phyloP scores from a whole-genome alignment of 176 grass and related monocot genomes.

The Thinopyrum elongatum region DNA sequence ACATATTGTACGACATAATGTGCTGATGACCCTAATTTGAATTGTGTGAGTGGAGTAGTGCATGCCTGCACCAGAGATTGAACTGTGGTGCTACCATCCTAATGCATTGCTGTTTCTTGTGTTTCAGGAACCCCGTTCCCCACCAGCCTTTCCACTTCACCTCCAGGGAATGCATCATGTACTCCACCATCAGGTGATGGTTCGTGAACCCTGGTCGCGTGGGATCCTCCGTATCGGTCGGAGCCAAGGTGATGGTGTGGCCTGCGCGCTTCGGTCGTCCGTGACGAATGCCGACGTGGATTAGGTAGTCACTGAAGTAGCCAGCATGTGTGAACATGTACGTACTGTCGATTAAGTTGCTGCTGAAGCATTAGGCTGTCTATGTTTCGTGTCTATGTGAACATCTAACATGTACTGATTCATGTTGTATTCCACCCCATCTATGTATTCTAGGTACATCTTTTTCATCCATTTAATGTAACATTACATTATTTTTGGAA shows the following conservation, averaged over 20 bases:
- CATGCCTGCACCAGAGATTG: not conserved
- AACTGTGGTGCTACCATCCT: not conserved
- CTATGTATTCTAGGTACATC: no score
- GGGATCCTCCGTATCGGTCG: not conserved
- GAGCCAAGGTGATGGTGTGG: not conserved
- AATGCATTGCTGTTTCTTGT: not conserved
- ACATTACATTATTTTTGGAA: no score
- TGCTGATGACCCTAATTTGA: not conserved
- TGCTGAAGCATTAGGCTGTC: no score
- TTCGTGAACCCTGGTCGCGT: not conserved
- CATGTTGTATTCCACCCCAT: no score
- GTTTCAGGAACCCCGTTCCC: conserved; percentile 50
- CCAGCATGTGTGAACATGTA: not conserved
- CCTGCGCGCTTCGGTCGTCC: not conserved
- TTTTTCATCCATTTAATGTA: no score
- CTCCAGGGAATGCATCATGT: conserved; percentile 82
- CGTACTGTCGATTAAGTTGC: not conserved
- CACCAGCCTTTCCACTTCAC: conserved; percentile 84
- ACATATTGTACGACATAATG: not conserved
- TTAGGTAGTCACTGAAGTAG: not conserved
- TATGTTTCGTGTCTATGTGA: no score
- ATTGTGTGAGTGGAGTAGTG: not conserved
- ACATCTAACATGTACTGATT: no score
- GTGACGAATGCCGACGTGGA: not conserved
- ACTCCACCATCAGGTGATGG: conserved; percentile 65